phyloP scores from a whole-genome alignment of 257 asterid species.

The Petunia secreta region DNA sequence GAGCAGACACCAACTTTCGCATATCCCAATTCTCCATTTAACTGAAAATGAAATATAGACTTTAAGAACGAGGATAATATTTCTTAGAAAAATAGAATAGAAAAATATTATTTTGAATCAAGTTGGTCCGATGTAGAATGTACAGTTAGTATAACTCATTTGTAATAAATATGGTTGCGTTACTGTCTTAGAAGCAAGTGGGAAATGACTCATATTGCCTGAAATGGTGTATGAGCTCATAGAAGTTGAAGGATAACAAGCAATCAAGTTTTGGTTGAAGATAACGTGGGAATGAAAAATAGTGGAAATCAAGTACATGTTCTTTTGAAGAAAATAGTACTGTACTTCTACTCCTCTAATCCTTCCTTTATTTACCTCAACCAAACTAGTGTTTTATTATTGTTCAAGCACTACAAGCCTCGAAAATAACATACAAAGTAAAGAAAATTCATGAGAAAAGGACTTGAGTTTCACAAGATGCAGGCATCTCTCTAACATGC shows the following conservation, averaged over 20 bases:
- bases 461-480: constrained; percentile 15
- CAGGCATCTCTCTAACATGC: background rate
- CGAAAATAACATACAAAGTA: background rate
- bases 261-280: background rate
- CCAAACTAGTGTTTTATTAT: background rate
- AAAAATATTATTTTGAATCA: no score
- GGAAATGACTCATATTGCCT: constrained; percentile 15
- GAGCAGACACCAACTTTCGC: background rate
- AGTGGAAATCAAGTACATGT: background rate
- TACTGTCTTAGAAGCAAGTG: constrained; percentile 11
- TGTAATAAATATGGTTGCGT: background rate
- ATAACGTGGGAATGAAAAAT: background rate
- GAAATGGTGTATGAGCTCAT: background rate
- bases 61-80: no score
- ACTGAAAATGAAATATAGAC: background rate
- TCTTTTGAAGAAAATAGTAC: no score
- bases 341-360: no score
- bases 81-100: no score
- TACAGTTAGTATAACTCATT: background rate
- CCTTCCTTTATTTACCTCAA: no score
- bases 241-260: background rate
- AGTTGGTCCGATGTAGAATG: no score
- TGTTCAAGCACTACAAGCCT: background rate
- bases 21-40: background rate
- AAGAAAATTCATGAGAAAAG: background rate